Evolutionary conservation across 2,329 filamentous ascomycete genomes (phyloP).

Genomic region (Byssochlamys sp.): DNA sequence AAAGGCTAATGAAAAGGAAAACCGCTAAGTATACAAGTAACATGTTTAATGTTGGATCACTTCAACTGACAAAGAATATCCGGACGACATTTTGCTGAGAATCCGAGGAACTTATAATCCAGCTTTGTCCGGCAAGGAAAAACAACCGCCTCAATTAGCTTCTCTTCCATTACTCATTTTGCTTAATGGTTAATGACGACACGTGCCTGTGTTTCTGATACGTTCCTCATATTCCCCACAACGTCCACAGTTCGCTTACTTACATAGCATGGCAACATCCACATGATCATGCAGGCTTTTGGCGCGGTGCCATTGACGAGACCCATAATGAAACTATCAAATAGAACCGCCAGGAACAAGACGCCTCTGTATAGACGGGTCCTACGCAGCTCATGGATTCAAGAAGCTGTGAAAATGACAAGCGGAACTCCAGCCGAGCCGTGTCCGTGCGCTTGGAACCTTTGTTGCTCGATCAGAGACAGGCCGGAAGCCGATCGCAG

Average conservation of each 20-base stretch:
- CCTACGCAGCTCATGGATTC: conserved; percentile 8
- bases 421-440: conserved; percentile 13
- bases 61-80: not conserved
- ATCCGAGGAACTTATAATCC: not conserved
- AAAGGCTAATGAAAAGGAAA: conserved; percentile 20
- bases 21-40: conserved; percentile 21
- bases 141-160: not conserved
- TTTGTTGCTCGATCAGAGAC: not conserved
- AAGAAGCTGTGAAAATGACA: conserved; percentile 8
- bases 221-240: conserved; percentile 17
- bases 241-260: conserved; percentile 19
- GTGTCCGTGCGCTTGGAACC: conserved; percentile 13
- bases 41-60: conserved; percentile 20
- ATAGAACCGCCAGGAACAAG: conserved; percentile 3
- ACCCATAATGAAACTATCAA: conserved; percentile 11
- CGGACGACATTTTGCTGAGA: not conserved
- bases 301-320: conserved; percentile 11
- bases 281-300: conserved; percentile 16
- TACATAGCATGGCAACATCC: conserved; percentile 15
- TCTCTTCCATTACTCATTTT: not conserved
- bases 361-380: conserved; percentile 8
- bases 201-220: conserved; percentile 15
- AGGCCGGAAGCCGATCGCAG: conserved; percentile 7
- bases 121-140: not conserved
- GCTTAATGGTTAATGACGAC: conserved; percentile 1